A percentile compares a stretch with the other conserved stretches of the same genome.
Conservation (phyloP, 1,284 basidiomycete species). For the Melampsora americana region DNA sequence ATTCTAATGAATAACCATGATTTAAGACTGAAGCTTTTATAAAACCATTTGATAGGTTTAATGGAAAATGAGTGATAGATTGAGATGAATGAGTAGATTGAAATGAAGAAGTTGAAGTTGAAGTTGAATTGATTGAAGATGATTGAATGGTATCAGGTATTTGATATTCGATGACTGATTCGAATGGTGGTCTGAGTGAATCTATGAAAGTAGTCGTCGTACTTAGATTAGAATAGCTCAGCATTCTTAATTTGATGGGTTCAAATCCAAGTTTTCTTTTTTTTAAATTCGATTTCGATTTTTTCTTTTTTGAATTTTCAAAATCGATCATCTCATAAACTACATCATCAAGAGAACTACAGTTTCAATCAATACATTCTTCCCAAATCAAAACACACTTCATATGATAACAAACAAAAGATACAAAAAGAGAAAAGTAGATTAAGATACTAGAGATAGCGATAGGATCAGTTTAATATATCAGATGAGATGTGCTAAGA, state of each 20-base stretch:
- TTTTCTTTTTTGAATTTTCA: no score
- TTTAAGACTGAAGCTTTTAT: constrained; percentile 33
- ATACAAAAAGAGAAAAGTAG: no score
- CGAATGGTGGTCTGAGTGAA: constrained; percentile 15
- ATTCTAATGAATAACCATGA: constrained; percentile 28
- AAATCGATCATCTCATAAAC: no score
- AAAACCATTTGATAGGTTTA: constrained; percentile 3
- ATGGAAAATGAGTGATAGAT: constrained; percentile 33
- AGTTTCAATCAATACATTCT: no score
- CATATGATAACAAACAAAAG: no score
- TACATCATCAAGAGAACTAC: no score
- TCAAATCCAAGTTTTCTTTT: no score
- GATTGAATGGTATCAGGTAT: constrained; percentile 12
- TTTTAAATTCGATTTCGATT: no score
- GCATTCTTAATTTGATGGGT: no score
- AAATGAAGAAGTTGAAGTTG: background rate
- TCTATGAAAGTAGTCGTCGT: constrained; percentile 19
- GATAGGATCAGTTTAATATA: background rate
- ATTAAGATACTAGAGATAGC: no score
- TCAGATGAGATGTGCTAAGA: background rate
- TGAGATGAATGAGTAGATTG: constrained; percentile 40
- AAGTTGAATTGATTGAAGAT: background rate
- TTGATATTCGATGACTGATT: constrained; percentile 20
- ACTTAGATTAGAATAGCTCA: background rate
- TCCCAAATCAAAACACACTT: no score